Conservation (phyloP, 305 asterid genomes). For the Fraxinus platypoda region DNA sequence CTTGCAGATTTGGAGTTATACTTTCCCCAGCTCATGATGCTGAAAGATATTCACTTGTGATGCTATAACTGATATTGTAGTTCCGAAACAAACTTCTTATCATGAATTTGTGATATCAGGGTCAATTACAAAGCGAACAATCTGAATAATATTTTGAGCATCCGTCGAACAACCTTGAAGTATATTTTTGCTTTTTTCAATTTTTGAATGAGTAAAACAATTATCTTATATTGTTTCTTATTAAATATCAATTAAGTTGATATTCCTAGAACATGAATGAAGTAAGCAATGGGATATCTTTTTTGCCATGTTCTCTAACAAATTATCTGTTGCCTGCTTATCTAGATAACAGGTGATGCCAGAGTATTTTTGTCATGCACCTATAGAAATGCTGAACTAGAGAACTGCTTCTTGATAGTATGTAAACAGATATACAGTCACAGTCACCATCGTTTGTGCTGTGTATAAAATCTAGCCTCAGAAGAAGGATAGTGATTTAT, state of each 20-base stretch:
- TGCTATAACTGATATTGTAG: not conserved
- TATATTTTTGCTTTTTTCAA: not conserved
- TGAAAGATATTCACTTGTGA: not conserved
- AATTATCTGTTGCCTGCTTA: not conserved
- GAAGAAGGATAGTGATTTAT: not conserved
- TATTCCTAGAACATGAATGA: not conserved
- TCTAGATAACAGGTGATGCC: not conserved
- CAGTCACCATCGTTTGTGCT: not conserved
- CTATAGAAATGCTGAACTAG: not conserved
- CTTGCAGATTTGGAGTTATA: not conserved
- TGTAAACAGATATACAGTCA: not conserved
- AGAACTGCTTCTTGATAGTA: not conserved
- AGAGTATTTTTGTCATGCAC: not conserved
- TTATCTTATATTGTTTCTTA: not conserved
- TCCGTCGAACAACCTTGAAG: not conserved
- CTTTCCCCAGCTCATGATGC: not conserved
- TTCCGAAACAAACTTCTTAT: not conserved
- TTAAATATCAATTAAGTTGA: not conserved
- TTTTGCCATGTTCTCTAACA: not conserved
- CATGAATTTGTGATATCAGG: not conserved
- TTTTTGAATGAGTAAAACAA: not conserved
- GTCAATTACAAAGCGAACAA: not conserved
- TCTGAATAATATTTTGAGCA: not conserved
- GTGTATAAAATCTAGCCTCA: not conserved
- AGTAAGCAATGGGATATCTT: not conserved